These are phyloP conservation scores for Ogataea ramenticola DNA, from an alignment of 805 yeast genomes.

Conservation along the genomic window DNA sequence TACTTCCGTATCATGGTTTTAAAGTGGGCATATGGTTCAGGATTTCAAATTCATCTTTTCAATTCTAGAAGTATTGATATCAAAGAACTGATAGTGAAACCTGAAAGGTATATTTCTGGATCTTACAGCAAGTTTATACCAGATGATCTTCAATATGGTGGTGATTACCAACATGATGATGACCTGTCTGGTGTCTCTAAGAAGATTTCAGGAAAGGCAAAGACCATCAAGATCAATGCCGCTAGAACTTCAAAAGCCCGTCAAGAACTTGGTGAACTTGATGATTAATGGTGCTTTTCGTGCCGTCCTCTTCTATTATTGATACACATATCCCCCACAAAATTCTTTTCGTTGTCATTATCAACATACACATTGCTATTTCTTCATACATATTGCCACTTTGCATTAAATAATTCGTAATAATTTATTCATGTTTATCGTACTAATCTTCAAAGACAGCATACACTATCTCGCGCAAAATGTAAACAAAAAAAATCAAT, in stretches of 20 bases:
- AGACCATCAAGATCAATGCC: slow-evolving; percentile 16
- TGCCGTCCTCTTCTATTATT: too few relatives aligned
- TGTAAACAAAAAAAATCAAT: background rate
- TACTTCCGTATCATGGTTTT: slow-evolving; percentile 40
- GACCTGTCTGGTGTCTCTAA: slow-evolving; percentile 13
- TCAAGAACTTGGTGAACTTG: slow-evolving; percentile 13
- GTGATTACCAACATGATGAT: slow-evolving; percentile 3
- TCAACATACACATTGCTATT: too few relatives aligned
- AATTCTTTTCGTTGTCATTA: too few relatives aligned
- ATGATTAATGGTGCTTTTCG: background rate
- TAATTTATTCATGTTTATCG: too few relatives aligned
- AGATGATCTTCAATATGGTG: slow-evolving; percentile 6
- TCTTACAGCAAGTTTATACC: slow-evolving; percentile 5
- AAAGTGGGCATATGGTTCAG: slow-evolving; percentile 45
- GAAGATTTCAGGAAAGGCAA: slow-evolving; percentile 13
- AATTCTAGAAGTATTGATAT: slow-evolving; percentile 26
- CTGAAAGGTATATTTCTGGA: slow-evolving; percentile 1
- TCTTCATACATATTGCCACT: too few relatives aligned
- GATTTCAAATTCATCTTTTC: slow-evolving; percentile 42
- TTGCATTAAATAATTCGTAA: too few relatives aligned
- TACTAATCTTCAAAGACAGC: too few relatives aligned
- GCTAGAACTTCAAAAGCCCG: slow-evolving; percentile 19
- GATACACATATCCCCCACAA: too few relatives aligned
- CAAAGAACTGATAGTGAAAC: slow-evolving; percentile 18
- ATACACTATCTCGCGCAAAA: too few relatives aligned